phyloP scores from a whole-genome alignment of 345 rosid species.

The Melaleuca quinquenervia region DNA sequence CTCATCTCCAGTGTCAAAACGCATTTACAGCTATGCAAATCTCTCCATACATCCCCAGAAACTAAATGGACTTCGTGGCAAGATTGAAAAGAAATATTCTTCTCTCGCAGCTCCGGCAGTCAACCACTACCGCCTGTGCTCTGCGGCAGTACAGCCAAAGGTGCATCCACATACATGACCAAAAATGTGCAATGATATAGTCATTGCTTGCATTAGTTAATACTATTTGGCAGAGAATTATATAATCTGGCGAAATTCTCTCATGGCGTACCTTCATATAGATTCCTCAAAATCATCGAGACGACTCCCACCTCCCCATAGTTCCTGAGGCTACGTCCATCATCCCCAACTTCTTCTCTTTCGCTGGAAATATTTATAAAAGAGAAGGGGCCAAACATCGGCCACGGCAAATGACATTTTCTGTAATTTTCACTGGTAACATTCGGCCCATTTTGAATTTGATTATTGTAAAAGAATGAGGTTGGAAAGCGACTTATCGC shows the following conservation, averaged over 20 bases:
- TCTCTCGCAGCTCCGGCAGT: neutral
- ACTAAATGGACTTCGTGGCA: neutral
- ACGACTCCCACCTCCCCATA: neutral
- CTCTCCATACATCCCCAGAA: neutral
- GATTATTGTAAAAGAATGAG: neutral
- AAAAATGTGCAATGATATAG: neutral
- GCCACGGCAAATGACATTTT: neutral
- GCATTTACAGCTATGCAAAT: neutral
- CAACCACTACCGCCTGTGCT: neutral
- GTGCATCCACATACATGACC: neutral
- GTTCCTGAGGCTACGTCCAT: neutral
- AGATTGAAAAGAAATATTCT: neutral
- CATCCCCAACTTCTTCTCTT: neutral
- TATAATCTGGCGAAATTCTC: neutral
- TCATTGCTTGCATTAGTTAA: neutral
- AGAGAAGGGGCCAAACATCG: conserved; percentile 1
- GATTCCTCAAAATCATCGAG: neutral
- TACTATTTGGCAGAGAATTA: neutral
- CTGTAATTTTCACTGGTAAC: neutral
- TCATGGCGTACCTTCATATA: neutral
- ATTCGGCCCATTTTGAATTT: neutral
- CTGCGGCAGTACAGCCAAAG: neutral
- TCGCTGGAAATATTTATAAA: neutral
- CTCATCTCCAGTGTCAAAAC: neutral
- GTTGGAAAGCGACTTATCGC: neutral